Evolutionary conservation across 208 protist species (phyloP), one percentile per base, ranked within the genome.

Genomic region (Entamoeba nuttalli): DNA sequence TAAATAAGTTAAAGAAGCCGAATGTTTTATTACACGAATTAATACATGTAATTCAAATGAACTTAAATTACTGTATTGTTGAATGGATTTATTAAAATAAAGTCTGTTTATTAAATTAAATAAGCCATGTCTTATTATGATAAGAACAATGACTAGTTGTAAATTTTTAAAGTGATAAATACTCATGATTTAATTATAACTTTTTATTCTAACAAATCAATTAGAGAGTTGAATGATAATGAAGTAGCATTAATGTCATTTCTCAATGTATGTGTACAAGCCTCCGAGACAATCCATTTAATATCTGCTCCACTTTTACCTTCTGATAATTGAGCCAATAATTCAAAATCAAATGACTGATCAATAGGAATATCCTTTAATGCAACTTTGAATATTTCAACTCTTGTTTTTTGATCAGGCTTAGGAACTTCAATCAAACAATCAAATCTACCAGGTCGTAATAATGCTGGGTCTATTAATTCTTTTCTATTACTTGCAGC

Each of bases 401-500:
- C 51, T 53, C 95, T 94, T 25, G 96, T 57, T 5, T 93, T 50
- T 5, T 2, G 15, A 48, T 96, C 95, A 71, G 96, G 96, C 19
- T 69, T 19, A 7, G 52, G 55, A 51, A 97, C 41, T 50, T 95
- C 95, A 2, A 97, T 19, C 1, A 95, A 21, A 7, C 62, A 25
- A 44, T 96, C 96, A 14, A 97, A 94, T 93, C 96, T 94, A n/a
- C 96, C 96, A 62, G 96, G 95, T 69, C 95, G 5, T 7, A 97
- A 35, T 30, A 97, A 84, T 3, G 96, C 93, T 19, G 96, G 44
- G 93, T 97, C 96, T 9, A 96, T 94, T 41, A 69, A 73, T 25
- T 99, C 99, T 2, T 99, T 99, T 57, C 99, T 96, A 95, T 99
- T 99, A 50, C 99, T 99, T 14, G 99, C 99, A 17, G 98, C 99